Base-by-base conservation (phyloP, 441 rosid species). In the Dalechampia spathulata region DNA sequence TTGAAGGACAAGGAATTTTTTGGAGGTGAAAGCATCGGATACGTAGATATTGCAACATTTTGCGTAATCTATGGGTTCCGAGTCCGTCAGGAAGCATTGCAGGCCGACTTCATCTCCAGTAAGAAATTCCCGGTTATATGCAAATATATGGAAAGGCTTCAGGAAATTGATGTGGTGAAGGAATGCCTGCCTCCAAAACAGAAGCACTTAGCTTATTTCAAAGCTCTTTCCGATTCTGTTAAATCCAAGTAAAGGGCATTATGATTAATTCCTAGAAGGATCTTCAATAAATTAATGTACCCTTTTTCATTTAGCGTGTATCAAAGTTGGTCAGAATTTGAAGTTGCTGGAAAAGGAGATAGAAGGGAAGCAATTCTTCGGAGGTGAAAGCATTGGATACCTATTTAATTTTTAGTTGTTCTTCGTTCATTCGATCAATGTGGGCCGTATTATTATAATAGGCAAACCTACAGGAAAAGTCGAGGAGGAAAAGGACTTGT, bases 11-110 rank as follows among this genome's bases (percentile, higher is more conserved):
- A 77, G 55, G 63, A 73, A 9, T 77, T 62, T 41, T 64, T 79
- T 17, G 73, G 75, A 32, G 79, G 81, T n/a, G 56, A 43, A n/a
- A 63, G 46, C 4, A 63, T 79, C 13, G 81, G 88, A 8, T 71
- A 57, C 13, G 50, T 79, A 30, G 81, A 79, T 19, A 65, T 55
- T 39, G 56, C 23, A 12, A 39, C 40, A 19, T 47, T 63, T 22
- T 34, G 11, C 20, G 14, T 55, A 39, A 32, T 25, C 2, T 14
- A 55, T 34, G 38, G 20, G 38, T 62, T 26, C 13, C 25, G 23
- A n/a, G 17, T 64, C 25, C 16, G 60, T 5, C 66, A 72, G 20
- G 71, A 73, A 43, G 30, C 49, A 5, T 30, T 63, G n/a, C 71
- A 68, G 52, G 16, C 22, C 16, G 56, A 53, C 7, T 4, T 60